Conservation (phyloP, 495 filamentous ascomycete genomes). For the Trichoderma gamsii region DNA sequence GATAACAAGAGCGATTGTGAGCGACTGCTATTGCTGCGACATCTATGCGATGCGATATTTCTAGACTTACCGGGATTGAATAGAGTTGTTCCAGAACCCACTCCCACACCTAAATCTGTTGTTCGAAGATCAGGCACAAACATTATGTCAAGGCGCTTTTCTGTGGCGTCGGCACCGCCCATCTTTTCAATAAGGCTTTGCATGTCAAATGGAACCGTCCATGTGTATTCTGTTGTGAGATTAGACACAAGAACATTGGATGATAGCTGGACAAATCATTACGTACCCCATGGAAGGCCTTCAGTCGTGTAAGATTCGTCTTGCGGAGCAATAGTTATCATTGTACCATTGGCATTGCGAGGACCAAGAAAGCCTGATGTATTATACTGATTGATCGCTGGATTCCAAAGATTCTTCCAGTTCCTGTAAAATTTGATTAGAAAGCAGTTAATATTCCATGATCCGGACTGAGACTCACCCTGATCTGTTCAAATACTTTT, state of each 20-base stretch:
- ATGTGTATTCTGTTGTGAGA: constrained; percentile 53
- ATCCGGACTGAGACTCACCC: constrained; percentile 20
- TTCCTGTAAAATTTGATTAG: constrained; percentile 27
- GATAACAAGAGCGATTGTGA: neutral
- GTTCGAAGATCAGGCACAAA: constrained; percentile 51
- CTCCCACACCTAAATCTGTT: constrained; percentile 35
- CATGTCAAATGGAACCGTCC: constrained; percentile 64
- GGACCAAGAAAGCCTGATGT: constrained; percentile 64
- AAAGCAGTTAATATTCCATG: neutral
- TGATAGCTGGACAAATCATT: constrained; percentile 29
- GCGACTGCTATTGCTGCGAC: neutral
- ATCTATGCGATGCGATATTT: neutral
- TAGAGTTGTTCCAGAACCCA: constrained; percentile 42
- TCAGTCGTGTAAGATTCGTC: constrained; percentile 68
- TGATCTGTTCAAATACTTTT: constrained; percentile 58
- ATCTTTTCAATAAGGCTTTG: constrained; percentile 48
- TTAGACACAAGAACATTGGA: neutral
- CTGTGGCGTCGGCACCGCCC: constrained; percentile 53
- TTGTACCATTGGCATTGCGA: constrained; percentile 49
- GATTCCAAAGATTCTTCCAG: constrained; percentile 71
- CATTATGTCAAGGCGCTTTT: constrained; percentile 54
- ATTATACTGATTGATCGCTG: constrained; percentile 44
- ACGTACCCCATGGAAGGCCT: constrained; percentile 52
- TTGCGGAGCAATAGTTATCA: constrained; percentile 50
- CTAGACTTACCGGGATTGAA: constrained; percentile 49